phyloP scores from a whole-genome alignment of 225 moss, liverwort and hornwort species.

The Anthoceros angustus region DNA sequence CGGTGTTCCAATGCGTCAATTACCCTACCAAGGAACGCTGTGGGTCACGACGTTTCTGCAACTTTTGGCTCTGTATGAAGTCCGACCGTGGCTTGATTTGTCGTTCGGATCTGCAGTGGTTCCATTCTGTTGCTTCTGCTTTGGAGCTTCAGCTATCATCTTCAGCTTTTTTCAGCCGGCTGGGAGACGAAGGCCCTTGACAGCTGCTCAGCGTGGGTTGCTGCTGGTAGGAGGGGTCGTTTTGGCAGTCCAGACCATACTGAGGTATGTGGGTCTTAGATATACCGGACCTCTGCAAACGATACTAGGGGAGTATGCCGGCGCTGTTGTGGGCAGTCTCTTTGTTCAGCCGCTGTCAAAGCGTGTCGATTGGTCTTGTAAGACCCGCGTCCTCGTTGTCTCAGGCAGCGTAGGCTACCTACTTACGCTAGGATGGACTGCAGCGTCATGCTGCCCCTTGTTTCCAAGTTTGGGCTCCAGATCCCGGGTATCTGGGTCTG shows the following conservation, averaged over 20 bases:
- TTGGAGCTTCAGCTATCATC: conserved; percentile 21
- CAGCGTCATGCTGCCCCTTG: conserved; percentile 28
- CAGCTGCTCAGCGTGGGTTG: conserved; percentile 15
- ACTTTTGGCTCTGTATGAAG: conserved; percentile 26
- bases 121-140: conserved; percentile 19
- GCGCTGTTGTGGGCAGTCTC: conserved; percentile 21
- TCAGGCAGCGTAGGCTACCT: conserved; percentile 4
- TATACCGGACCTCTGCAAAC: conserved; percentile 31
- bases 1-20: conserved; percentile 16
- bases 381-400: neutral
- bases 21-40: conserved; percentile 20
- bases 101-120: conserved; percentile 10
- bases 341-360: neutral
- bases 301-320: conserved; percentile 32
- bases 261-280: conserved; percentile 29
- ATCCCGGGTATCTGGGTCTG: conserved; percentile 7
- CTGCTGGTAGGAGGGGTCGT: conserved; percentile 20
- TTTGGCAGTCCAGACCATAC: conserved; percentile 21
- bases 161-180: conserved; percentile 26
- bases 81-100: conserved; percentile 21
- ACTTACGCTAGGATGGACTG: conserved; percentile 32
- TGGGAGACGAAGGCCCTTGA: conserved; percentile 29
- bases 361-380: neutral
- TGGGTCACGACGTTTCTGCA: conserved; percentile 27
- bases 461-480: conserved; percentile 15